Evolutionary conservation across 257 asterid genomes (phyloP), one percentile per base, ranked within the genome.

Genomic region (Avicennia marina): DNA sequence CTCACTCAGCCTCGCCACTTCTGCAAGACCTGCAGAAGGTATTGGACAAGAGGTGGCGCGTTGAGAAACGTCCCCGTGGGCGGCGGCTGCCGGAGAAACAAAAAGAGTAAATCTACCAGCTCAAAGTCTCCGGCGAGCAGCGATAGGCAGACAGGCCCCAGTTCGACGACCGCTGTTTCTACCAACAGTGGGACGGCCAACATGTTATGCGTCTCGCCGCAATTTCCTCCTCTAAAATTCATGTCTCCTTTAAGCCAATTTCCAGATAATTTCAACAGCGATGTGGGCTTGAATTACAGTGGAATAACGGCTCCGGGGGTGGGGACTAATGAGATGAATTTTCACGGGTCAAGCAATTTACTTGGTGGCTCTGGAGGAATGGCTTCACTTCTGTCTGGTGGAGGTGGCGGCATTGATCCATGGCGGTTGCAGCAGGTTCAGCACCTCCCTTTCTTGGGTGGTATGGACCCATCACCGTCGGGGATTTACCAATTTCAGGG

Each of bases 41-140:
- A 90, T 58, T 90, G 98, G 98, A 90, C 98, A 0, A 48, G 95
- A 32, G 95, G 95, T 11, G 98, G 98, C 33, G 95, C 98, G 11
- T 59, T 90, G 64, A 64, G 98, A 7, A 90, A 38, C 74, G 98
- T 90, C 6, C 98, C 98, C 0, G 95, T 90, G 0, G 98, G 98
- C 0, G 98, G 98, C 13, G 95, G 96, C 13, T 90, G 90, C 58
- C 65, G 98, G 62, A 64, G 95, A 21, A 90, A 90, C 78, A 90
- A 87, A 50, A 63, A 90, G 42, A 84, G 75, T 10, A 86, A 79
- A 58, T 63, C 78, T 7, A 7, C 50, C 15, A 71, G 55, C 49
- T 80, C 95, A 1, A 89, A 84, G 38, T 84, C 96, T 17, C 83
- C 96, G 1, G 82, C 71, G 12, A 77, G 90, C 56, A 64, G 75